Conservation (phyloP, 2,329 filamentous ascomycete genomes). For the Apiospora arundinis region DNA sequence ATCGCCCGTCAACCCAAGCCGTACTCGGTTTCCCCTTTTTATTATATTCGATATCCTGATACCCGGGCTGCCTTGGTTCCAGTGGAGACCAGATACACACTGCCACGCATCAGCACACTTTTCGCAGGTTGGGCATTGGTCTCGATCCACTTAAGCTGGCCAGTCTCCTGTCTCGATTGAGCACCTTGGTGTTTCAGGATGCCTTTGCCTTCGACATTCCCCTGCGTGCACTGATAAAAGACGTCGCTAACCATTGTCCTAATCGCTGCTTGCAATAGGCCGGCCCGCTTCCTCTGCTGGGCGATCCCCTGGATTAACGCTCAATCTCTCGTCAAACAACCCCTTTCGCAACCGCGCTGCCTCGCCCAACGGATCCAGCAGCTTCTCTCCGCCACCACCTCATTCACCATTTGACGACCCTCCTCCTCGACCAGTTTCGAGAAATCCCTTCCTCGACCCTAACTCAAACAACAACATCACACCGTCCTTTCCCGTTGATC, state of each 20-base stretch:
- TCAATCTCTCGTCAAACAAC: slow-evolving; percentile 82
- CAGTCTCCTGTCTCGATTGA: slow-evolving; percentile 52
- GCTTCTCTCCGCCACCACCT: slow-evolving; percentile 46
- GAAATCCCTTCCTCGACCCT: slow-evolving; percentile 77
- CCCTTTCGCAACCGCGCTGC: slow-evolving; percentile 77
- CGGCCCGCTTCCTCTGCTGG: slow-evolving; percentile 37
- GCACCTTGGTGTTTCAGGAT: slow-evolving; percentile 55
- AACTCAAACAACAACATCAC: slow-evolving; percentile 32
- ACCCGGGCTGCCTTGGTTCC: slow-evolving; percentile 18
- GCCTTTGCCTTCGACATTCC: slow-evolving; percentile 50
- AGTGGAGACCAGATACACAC: slow-evolving; percentile 17
- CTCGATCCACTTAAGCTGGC: slow-evolving; percentile 46
- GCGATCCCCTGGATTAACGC: slow-evolving; percentile 61
- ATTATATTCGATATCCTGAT: slow-evolving; percentile 20
- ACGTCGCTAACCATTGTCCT: slow-evolving; percentile 36
- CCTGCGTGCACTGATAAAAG: slow-evolving; percentile 40
- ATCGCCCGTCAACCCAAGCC: slow-evolving; percentile 1
- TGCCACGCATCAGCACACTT: slow-evolving; percentile 20
- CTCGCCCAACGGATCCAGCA: slow-evolving; percentile 52
- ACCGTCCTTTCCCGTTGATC: slow-evolving; percentile 23
- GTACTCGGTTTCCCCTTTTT: not conserved
- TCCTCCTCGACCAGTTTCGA: slow-evolving; percentile 67
- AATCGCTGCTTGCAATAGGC: slow-evolving; percentile 42
- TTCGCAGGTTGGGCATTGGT: slow-evolving; percentile 21
- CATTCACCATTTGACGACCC: slow-evolving; percentile 67